A percentile compares a stretch with the other conserved stretches of the same genome.
phyloP scores from a whole-genome alignment of 2,329 filamentous ascomycete genomes.

The Beauveria rudraprayagi region DNA sequence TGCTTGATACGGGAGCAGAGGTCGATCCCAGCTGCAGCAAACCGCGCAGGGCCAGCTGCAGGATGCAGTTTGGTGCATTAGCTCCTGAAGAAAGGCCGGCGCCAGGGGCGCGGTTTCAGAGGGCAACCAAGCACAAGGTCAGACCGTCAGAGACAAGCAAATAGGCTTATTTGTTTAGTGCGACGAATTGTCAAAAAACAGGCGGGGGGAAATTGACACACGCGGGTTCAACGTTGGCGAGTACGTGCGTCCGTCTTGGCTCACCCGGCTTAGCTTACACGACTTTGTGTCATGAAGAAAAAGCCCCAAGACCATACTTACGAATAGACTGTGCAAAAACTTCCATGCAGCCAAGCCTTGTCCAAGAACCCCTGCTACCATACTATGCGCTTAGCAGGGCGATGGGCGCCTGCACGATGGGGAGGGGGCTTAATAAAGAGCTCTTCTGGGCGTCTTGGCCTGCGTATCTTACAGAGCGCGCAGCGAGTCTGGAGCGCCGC shows the following conservation, averaged over 20 bases:
- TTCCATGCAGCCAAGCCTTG: constrained; percentile 1
- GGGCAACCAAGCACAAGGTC: neutral
- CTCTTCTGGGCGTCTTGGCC: neutral
- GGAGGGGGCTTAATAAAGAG: neutral
- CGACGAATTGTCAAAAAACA: neutral
- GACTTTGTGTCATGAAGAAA: too few species aligned
- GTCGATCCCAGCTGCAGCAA: constrained; percentile 5
- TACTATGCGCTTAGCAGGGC: neutral
- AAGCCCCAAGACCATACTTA: too few species aligned
- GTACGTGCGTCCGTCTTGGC: neutral
- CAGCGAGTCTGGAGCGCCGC: neutral
- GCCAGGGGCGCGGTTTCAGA: neutral
- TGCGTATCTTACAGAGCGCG: neutral
- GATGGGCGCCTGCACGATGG: constrained; percentile 1
- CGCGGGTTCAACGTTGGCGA: neutral
- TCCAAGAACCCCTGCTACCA: neutral
- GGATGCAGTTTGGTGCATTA: neutral
- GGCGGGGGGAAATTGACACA: neutral
- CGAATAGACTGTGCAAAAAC: too few species aligned
- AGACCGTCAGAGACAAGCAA: neutral
- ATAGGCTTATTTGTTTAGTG: neutral
- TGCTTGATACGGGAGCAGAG: constrained; percentile 1
- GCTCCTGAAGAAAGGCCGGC: neutral
- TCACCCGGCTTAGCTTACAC: neutral
- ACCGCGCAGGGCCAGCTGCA: constrained; percentile 1